Conservation (phyloP, 2,329 filamentous ascomycete genomes). For the Neopestalotiopsis sp. region DNA sequence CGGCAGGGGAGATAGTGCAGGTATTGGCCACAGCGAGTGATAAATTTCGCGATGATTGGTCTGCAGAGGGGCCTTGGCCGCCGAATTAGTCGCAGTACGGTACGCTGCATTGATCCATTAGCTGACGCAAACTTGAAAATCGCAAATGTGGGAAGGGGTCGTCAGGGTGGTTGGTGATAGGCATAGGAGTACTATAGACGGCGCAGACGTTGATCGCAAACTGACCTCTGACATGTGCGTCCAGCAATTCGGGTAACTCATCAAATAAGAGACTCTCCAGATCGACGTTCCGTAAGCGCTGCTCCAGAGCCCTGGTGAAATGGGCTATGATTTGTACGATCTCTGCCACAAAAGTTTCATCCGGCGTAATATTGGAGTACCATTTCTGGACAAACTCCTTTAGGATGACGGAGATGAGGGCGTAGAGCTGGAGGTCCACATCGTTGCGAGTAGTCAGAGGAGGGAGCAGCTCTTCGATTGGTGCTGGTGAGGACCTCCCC, state of each 20-base stretch:
- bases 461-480: constrained; percentile 83
- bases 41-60: constrained; percentile 73
- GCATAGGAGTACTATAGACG: neutral
- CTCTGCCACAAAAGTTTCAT: constrained; percentile 86
- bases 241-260: constrained; percentile 82
- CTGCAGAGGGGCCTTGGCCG: constrained; percentile 62
- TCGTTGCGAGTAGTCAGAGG: constrained; percentile 94
- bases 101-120: constrained; percentile 62
- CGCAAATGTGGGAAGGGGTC: neutral
- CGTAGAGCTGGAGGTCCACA: constrained; percentile 91
- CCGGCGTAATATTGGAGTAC: constrained; percentile 91
- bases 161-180: neutral
- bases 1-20: constrained; percentile 80
- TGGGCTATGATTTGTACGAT: constrained; percentile 91
- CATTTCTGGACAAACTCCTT: constrained; percentile 90
- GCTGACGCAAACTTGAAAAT: neutral
- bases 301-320: constrained; percentile 85
- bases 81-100: constrained; percentile 67
- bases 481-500: constrained; percentile 53
- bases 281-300: constrained; percentile 82
- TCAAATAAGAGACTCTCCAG: constrained; percentile 83
- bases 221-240: constrained; percentile 79
- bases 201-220: constrained; percentile 8
- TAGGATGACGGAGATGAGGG: constrained; percentile 86
- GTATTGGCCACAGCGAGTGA: constrained; percentile 82